Evolutionary conservation across 768 basidiomycete genomes (phyloP), one percentile per base, ranked within the genome.

Genomic region (Collybia sordida): DNA sequence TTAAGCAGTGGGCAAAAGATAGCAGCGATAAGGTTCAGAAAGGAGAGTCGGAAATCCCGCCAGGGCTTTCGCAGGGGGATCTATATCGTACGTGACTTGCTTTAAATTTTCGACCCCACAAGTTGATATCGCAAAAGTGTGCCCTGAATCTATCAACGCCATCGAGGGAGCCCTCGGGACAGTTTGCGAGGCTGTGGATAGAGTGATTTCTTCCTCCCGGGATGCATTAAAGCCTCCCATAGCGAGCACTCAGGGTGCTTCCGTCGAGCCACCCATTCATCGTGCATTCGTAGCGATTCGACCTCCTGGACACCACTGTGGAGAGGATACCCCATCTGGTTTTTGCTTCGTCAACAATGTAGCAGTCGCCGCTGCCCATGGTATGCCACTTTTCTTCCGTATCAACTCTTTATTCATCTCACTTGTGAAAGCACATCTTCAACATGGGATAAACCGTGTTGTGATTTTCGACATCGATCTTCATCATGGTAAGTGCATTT

Each of bases 301-400:
- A 43, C 95, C 94, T 0, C 95, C 95, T 0, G 95, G 96, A 1
- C 94, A 97, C 72, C 94, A 98, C 58, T 96, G 94, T 60, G 90
- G 90, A 2, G 93, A 94, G 66, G 83, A 93, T 51, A 81, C 82
- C 0, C 96, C 96, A 0, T 86, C 83, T 8, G 96, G 96, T 0
- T 98, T 98, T 64, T 98, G 96, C 66, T 97, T 95, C 58, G 79
- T 97, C 24, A 98, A 98, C 56, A 99, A 98, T 60, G 89, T 97
- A 0, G 86, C 87, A 0, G 79, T 98, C 3, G 94, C 79, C 0
- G 93, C 93, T 25, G 92, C 93, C 12, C 92, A 98, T 62, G 95
- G 93, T 93, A 58, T 35, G 75, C 50, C 3, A 23, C 11, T 8
- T 46, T 8, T n/a, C 21, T 47, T 15, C 39, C 50, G 22, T 14